Percentiles rank a stretch among this genome's conserved stretches.
Evolutionary conservation across 768 basidiomycete species (phyloP).

Genomic region (Boletus coccyginus): DNA sequence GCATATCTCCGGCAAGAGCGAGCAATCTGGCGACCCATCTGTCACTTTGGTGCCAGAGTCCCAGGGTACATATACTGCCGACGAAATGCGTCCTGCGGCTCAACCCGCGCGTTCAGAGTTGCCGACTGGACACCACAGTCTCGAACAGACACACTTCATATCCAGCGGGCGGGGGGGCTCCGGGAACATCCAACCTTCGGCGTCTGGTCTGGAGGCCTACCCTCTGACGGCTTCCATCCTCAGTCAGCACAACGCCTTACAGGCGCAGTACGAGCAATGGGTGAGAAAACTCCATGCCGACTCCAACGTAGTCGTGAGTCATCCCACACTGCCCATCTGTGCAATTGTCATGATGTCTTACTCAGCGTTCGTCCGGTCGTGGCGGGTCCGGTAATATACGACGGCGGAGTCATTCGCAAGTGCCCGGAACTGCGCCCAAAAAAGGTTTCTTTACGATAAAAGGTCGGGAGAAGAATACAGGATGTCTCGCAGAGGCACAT

Average conservation of each 20-base stretch:
- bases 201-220: conserved; percentile 8
- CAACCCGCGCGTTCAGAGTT: neutral
- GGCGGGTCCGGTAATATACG: conserved; percentile 27
- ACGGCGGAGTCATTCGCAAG: conserved; percentile 10
- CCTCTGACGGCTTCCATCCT: conserved; percentile 26
- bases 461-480: conserved; percentile 1
- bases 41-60: neutral
- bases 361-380: conserved; percentile 26
- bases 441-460: conserved; percentile 14
- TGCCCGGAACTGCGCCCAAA: neutral
- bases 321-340: neutral
- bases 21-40: neutral
- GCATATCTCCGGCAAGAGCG: neutral
- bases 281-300: conserved; percentile 16
- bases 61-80: neutral
- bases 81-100: neutral
- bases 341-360: neutral
- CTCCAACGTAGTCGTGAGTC: conserved; percentile 16
- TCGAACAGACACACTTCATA: conserved; percentile 3
- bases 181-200: conserved; percentile 20
- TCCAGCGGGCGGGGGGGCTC: conserved; percentile 27
- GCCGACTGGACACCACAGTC: neutral
- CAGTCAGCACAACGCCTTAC: conserved; percentile 11
- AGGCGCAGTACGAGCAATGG: conserved; percentile 16
- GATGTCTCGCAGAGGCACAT: neutral